These are phyloP conservation scores for Corrigiola litoralis DNA, from an alignment of 179 eudicot genomes.

Conservation along the genomic window DNA sequence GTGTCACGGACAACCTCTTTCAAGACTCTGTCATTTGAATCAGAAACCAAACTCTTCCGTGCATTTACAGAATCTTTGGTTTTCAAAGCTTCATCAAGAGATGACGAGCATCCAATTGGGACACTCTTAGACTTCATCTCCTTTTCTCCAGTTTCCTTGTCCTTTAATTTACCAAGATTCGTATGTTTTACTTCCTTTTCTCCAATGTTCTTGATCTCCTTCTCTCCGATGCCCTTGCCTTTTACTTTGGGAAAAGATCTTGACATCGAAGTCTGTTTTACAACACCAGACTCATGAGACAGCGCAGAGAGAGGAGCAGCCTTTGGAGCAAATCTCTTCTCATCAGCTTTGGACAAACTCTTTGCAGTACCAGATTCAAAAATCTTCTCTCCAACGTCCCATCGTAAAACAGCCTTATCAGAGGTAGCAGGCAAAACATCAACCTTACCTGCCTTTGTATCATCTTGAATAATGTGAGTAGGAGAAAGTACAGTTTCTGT, in stretches of 20 bases:
- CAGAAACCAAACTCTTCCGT: constrained; percentile 21
- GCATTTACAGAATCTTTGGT: constrained; percentile 21
- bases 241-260: constrained; percentile 32
- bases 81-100: constrained; percentile 27
- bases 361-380: constrained; percentile 19
- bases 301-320: constrained; percentile 21
- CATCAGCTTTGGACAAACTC: constrained; percentile 10
- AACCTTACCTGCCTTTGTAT: constrained; percentile 18
- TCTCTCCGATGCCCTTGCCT: constrained; percentile 23
- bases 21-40: constrained; percentile 32
- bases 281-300: constrained; percentile 27
- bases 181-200: constrained; percentile 24
- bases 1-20: constrained; percentile 56
- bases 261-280: constrained; percentile 22
- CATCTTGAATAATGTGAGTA: constrained; percentile 15
- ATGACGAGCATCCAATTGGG: constrained; percentile 15
- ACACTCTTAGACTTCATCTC: constrained; percentile 24
- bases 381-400: constrained; percentile 17
- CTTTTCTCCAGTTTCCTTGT: constrained; percentile 23
- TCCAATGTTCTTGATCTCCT: constrained; percentile 22
- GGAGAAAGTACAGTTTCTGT: constrained; percentile 29
- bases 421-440: constrained; percentile 19
- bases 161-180: constrained; percentile 24
- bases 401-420: constrained; percentile 26
- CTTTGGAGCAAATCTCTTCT: constrained; percentile 19